Evolutionary conservation across 1,284 basidiomycete genomes (phyloP).

Genomic region (Anthracocystis setariae): DNA sequence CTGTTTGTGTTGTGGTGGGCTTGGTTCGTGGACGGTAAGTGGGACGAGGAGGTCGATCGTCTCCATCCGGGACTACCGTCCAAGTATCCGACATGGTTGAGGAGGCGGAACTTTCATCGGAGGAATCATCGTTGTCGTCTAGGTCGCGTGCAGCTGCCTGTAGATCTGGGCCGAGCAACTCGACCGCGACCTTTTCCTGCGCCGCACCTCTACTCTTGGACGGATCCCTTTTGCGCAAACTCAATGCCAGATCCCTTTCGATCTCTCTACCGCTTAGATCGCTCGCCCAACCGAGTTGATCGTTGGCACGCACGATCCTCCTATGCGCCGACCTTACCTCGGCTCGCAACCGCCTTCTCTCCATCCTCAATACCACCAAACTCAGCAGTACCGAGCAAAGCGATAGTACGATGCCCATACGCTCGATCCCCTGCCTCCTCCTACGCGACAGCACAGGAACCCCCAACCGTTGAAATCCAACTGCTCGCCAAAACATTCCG

Average conservation of each 20-base stretch:
- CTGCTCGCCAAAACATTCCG: constrained; percentile 55
- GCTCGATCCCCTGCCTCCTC: constrained; percentile 51
- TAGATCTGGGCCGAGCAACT: constrained; percentile 23
- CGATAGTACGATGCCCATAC: constrained; percentile 49
- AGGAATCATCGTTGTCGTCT: constrained; percentile 26
- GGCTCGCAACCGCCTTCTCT: constrained; percentile 18
- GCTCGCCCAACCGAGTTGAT: constrained; percentile 42
- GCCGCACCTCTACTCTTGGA: neutral
- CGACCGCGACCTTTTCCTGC: neutral
- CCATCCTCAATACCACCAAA: constrained; percentile 22
- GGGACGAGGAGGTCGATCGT: constrained; percentile 10
- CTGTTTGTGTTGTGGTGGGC: neutral
- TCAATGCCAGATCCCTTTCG: constrained; percentile 21
- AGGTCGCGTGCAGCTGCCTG: constrained; percentile 24
- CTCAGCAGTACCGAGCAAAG: constrained; percentile 41
- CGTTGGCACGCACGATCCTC: constrained; percentile 40
- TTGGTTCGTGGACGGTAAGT: neutral
- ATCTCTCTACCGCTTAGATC: constrained; percentile 24
- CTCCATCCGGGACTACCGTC: constrained; percentile 22
- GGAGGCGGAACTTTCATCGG: constrained; percentile 13
- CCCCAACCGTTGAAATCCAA: constrained; percentile 39
- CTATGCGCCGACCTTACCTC: constrained; percentile 35
- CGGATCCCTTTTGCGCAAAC: constrained; percentile 29
- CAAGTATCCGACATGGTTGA: constrained; percentile 20
- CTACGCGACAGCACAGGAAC: constrained; percentile 37